Conservation (phyloP, 1,284 basidiomycete genomes). For the Tylopilus microsporus region DNA sequence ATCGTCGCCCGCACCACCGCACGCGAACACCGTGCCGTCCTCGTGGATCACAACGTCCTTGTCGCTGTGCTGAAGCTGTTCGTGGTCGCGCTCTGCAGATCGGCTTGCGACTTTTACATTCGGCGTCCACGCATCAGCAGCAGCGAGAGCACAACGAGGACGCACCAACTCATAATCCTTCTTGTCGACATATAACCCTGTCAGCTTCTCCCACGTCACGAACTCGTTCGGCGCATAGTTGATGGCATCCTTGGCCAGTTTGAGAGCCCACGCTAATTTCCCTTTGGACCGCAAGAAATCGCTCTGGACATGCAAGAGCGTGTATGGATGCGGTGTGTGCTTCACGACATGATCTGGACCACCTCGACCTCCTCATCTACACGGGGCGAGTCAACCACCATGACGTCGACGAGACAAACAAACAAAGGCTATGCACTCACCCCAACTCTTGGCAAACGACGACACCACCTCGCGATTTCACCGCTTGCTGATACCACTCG, state of each 20-base stretch:
- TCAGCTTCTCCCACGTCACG: slow-evolving; percentile 97
- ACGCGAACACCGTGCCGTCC: slow-evolving; percentile 42
- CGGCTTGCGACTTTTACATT: slow-evolving; percentile 71
- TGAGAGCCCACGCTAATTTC: slow-evolving; percentile 84
- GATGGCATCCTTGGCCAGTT: slow-evolving; percentile 90
- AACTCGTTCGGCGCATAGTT: slow-evolving; percentile 98
- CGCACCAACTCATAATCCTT: slow-evolving; percentile 77
- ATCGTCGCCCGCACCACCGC: slow-evolving; percentile 55
- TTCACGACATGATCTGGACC: slow-evolving; percentile 90
- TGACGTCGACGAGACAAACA: rapidly evolving
- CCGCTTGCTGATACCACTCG: slow-evolving; percentile 86
- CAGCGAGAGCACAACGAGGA: background rate
- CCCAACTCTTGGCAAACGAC: slow-evolving; percentile 85
- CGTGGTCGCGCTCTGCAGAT: slow-evolving; percentile 39
- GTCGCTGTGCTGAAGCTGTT: background rate
- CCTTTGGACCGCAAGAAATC: slow-evolving; percentile 89
- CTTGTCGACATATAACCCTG: slow-evolving; percentile 89
- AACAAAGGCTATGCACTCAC: slow-evolving; percentile 70
- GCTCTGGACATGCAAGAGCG: slow-evolving; percentile 89
- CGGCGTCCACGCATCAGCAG: slow-evolving; percentile 67
- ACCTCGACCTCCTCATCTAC: slow-evolving; percentile 97
- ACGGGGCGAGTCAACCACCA: background rate
- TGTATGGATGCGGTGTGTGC: slow-evolving; percentile 86
- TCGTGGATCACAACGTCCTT: slow-evolving; percentile 47
- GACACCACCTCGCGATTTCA: slow-evolving; percentile 88